Evolutionary conservation across 768 basidiomycete species (phyloP).

Genomic region (Wakefieldia striispora): DNA sequence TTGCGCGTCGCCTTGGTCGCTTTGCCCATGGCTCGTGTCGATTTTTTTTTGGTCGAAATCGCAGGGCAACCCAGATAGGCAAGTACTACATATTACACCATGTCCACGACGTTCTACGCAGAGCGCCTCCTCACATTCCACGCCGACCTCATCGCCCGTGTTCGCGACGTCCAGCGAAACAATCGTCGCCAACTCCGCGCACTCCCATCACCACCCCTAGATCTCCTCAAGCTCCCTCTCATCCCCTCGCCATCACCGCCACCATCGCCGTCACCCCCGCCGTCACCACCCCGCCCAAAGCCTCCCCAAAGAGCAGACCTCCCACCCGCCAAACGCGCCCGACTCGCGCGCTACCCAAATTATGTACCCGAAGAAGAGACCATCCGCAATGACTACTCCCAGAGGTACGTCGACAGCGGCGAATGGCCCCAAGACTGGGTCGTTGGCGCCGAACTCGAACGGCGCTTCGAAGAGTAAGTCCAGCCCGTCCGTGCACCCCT

Average conservation of each 20-base stretch:
- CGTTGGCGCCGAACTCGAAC: conserved; percentile 82
- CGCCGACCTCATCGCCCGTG: conserved; percentile 51
- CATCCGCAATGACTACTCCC: conserved; percentile 92
- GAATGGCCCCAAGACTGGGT: conserved; percentile 96
- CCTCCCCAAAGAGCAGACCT: conserved; percentile 46
- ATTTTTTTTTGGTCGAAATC: too few species aligned
- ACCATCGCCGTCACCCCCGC: conserved; percentile 46
- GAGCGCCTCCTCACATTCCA: conserved; percentile 66
- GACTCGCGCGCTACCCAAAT: conserved; percentile 68
- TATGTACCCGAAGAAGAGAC: conserved; percentile 95
- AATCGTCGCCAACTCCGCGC: conserved; percentile 56
- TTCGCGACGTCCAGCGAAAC: conserved; percentile 53
- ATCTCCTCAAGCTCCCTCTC: conserved; percentile 54
- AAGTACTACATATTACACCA: conserved; percentile 7
- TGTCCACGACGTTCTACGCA: conserved; percentile 36
- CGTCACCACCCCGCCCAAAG: conserved; percentile 42
- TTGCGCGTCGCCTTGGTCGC: conserved; percentile 71
- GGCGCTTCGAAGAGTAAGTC: conserved; percentile 90
- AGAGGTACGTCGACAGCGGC: conserved; percentile 85
- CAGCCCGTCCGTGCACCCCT: not conserved
- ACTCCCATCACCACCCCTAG: conserved; percentile 53
- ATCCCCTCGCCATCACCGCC: conserved; percentile 58
- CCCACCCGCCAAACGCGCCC: conserved; percentile 72
- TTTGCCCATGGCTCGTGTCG: conserved; percentile 46
- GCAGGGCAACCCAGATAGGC: conserved; percentile 13